Base-by-base conservation (phyloP, 73 alveolate species). In the Symbiodinium natans region DNA sequence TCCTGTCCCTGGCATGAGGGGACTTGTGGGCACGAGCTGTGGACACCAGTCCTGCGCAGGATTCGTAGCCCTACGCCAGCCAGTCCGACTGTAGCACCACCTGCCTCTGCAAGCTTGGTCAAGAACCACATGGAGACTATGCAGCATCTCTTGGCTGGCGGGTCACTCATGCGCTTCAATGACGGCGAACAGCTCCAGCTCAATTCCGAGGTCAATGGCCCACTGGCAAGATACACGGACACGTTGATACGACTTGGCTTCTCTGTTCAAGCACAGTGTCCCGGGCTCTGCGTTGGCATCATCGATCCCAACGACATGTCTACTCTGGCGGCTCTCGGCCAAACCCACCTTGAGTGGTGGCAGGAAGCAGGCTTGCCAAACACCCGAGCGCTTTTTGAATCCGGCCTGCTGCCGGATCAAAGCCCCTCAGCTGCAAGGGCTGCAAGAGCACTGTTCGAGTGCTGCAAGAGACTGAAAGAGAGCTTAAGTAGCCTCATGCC, bases 111-210 rank as follows among this genome's bases (percentile, higher is more conserved):
- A 23, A 29, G 0, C 2, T 36, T 31, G 4, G 59, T 46, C 80
- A 63, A 63, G 33, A 63, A n/a, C 36, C 80, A 63, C 33, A 29
- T 36, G 3, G 80, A 63, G 40, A 63, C 80, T 17, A 63, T 63
- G 80, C 80, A 9, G 21, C 80, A 63, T 29, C 80, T 63, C 80
- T 9, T 63, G 8, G 33, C 80, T 9, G 80, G 80, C 9, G 80
- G 80, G 11, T 63, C 80, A 15, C 80, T 63, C 19, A 63, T 63
- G 80, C 80, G 80, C 19, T 63, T 63, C 80, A 63, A 63, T n/a
- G 80, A 63, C 13, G 80, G 80, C 1, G 80, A 63, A 36, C 80
- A 63, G 80, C 80, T 63, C 80, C 80, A 63, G 80, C 80, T 63
- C 36, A 63, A 63, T 36, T 23, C 36, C 11, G 80, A 63, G 11